Evolutionary conservation across 2,329 filamentous ascomycete species (phyloP).

Genomic region (Sclerotinia trifoliorum): DNA sequence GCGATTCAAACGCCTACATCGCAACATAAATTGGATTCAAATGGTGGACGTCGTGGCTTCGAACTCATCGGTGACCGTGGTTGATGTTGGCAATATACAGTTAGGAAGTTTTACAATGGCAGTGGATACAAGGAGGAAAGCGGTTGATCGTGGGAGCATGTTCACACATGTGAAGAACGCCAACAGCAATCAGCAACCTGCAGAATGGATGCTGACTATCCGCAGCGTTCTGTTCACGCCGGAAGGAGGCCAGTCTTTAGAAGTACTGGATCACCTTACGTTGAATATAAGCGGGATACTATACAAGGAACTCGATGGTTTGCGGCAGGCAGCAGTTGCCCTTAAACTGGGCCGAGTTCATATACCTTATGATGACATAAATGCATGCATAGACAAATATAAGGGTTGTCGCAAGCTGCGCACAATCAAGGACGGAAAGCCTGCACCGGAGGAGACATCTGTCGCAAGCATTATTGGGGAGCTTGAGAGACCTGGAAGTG

Average conservation of each 20-base stretch:
- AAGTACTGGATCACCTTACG: conserved; percentile 83
- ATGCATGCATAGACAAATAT: conserved; percentile 58
- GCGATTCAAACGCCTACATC: conserved; percentile 78
- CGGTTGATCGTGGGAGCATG: conserved; percentile 84
- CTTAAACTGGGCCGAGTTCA: conserved; percentile 89
- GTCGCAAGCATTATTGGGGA: conserved; percentile 75
- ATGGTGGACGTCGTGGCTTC: conserved; percentile 86
- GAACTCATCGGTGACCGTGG: conserved; percentile 72
- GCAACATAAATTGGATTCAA: conserved; percentile 82
- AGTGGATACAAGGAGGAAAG: conserved; percentile 87
- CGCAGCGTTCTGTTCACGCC: conserved; percentile 87
- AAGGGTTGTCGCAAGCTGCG: conserved; percentile 45
- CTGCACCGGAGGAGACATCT: conserved; percentile 59
- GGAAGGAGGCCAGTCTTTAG: conserved; percentile 78
- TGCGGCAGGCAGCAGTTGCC: conserved; percentile 85
- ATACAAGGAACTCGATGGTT: conserved; percentile 78
- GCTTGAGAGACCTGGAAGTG: conserved; percentile 59
- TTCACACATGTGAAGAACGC: conserved; percentile 76
- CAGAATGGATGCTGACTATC: conserved; percentile 89
- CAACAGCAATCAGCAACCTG: conserved; percentile 65
- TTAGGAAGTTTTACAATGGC: conserved; percentile 81
- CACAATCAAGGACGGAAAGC: conserved; percentile 30
- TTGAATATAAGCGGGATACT: conserved; percentile 90
- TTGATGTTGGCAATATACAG: conserved; percentile 81
- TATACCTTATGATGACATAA: conserved; percentile 84